These are phyloP conservation scores for Sporothrix brasiliensis DNA, from an alignment of 2,329 filamentous ascomycete genomes.

Conservation along the genomic window DNA sequence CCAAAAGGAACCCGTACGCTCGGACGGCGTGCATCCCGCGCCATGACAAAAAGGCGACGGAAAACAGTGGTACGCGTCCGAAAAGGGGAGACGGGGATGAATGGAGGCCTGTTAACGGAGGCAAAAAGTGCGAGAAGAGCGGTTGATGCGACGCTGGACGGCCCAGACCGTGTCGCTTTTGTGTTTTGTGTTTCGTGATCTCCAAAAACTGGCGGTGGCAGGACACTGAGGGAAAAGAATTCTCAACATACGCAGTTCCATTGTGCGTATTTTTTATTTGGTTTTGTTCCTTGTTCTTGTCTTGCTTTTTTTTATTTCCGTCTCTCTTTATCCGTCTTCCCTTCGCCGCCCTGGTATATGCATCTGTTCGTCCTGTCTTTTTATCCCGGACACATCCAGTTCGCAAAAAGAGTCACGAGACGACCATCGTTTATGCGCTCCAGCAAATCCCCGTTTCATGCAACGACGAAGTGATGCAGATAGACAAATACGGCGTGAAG, in stretches of 20 bases:
- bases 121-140: not conserved
- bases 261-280: too few species aligned
- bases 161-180: constrained; percentile 23
- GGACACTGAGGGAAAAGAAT: not conserved
- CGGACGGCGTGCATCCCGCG: constrained; percentile 15
- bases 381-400: not conserved
- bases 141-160: constrained; percentile 24
- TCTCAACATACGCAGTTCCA: not conserved
- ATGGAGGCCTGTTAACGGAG: not conserved
- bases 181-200: constrained; percentile 24
- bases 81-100: not conserved
- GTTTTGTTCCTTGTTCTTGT: not conserved
- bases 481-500: not conserved
- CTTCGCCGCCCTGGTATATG: not conserved
- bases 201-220: constrained; percentile 27
- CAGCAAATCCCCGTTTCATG: constrained; percentile 22
- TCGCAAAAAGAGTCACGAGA: constrained; percentile 17
- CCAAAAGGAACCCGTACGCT: constrained; percentile 11
- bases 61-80: not conserved
- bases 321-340: not conserved
- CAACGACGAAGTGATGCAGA: constrained; percentile 10
- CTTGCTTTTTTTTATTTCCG: not conserved
- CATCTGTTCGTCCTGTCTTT: constrained; percentile 14
- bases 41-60: not conserved
- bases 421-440: constrained; percentile 17